These are phyloP conservation scores for Calonectria naviculata DNA, from an alignment of 2,329 filamentous ascomycete genomes.

Conservation along the genomic window DNA sequence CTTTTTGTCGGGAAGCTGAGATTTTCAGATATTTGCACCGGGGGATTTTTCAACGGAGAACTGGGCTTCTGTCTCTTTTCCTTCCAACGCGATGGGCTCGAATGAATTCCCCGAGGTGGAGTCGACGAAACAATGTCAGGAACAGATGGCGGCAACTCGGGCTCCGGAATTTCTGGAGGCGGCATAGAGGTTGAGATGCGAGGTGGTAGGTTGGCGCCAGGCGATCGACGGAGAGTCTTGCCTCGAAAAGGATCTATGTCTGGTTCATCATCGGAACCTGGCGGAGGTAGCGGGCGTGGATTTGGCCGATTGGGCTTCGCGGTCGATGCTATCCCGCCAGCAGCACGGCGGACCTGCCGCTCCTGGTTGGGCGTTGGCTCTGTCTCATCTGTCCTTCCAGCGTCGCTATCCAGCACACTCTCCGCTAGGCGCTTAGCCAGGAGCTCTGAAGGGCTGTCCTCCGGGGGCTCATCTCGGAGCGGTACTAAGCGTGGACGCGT, in stretches of 20 bases:
- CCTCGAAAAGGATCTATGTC: slow-evolving; percentile 45
- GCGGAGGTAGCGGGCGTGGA: slow-evolving; percentile 60
- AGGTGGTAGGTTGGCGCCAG: slow-evolving; percentile 42
- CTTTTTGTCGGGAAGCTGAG: slow-evolving; percentile 13
- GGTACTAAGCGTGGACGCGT: slow-evolving; percentile 15
- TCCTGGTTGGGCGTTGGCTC: slow-evolving; percentile 25
- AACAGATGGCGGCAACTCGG: slow-evolving; percentile 51
- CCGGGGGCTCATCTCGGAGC: slow-evolving; percentile 31
- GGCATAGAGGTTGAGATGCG: slow-evolving; percentile 25
- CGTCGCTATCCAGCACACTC: slow-evolving; percentile 38
- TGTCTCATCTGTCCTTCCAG: slow-evolving; percentile 32
- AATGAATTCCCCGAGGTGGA: slow-evolving; percentile 69
- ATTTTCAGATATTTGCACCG: slow-evolving; percentile 41
- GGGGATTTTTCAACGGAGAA: slow-evolving; percentile 62
- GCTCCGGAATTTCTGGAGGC: slow-evolving; percentile 25
- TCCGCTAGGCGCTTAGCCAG: slow-evolving; percentile 44
- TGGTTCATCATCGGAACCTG: slow-evolving; percentile 45
- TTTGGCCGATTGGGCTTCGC: slow-evolving; percentile 54
- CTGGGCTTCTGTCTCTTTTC: slow-evolving; percentile 50
- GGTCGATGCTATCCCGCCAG: slow-evolving; percentile 47
- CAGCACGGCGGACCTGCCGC: slow-evolving; percentile 26
- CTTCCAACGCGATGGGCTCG: slow-evolving; percentile 64
- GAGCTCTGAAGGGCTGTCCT: slow-evolving; percentile 41
- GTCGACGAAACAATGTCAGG: slow-evolving; percentile 65
- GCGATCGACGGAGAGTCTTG: slow-evolving; percentile 41